A percentile compares a stretch with the other conserved stretches of the same genome.
Evolutionary conservation across 257 asterid species (phyloP).

Genomic region (Nicotiana otophora): DNA sequence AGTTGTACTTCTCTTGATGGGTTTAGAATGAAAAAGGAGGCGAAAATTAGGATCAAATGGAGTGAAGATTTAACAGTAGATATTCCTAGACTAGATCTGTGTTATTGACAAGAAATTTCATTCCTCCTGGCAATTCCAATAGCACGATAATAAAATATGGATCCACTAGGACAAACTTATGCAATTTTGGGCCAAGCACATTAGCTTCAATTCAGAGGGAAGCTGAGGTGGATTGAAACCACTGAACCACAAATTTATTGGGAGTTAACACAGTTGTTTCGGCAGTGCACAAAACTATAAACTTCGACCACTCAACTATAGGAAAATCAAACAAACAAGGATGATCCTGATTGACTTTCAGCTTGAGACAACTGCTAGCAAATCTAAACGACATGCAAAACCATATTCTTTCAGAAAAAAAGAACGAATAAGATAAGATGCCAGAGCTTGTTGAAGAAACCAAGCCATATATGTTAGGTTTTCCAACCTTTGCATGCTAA

Average conservation of each 20-base stretch:
- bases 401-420: not conserved
- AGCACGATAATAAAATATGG: not conserved
- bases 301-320: not conserved
- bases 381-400: not conserved
- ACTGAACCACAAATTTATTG: not conserved
- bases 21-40: not conserved
- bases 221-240: not conserved
- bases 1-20: not conserved
- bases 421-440: not conserved
- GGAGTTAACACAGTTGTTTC: not conserved
- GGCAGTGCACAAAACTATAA: not conserved
- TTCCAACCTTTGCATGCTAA: constrained; percentile 60
- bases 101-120: not conserved
- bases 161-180: not conserved
- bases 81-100: not conserved
- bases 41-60: not conserved
- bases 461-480: not conserved
- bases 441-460: not conserved
- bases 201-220: not conserved
- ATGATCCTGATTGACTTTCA: not conserved
- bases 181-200: not conserved
- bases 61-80: not conserved
- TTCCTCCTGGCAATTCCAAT: not conserved
- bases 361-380: not conserved
- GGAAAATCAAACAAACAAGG: not conserved